Evolutionary conservation across 139 green algal genomes (phyloP), one percentile per base, ranked within the genome.

Genomic region (Volvox africanus): DNA sequence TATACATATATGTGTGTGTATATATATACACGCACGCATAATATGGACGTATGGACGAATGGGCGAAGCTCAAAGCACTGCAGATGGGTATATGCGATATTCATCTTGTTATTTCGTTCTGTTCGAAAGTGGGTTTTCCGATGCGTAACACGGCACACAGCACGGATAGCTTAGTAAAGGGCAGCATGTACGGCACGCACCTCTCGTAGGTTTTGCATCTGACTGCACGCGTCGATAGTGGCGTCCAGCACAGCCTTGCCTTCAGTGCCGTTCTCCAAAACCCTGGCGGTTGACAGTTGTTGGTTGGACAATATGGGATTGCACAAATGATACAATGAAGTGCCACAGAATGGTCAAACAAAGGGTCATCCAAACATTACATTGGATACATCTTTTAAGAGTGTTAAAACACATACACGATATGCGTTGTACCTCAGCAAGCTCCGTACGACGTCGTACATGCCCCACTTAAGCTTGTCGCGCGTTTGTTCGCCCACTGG

Each of bases 181-280:
- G 44, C 44, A 9, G 44, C 5, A 55, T 55, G 44, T 55, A 55
- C 44, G 44, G 44, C 44, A 55, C 85, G 28, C 68, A 89, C 85
- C 85, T 99, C 97, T 0, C 97, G 92, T 92, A 99, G 94, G 92
- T 99, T 99, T 93, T 99, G 96, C 88, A 96, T 95, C 35, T 94
- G 95, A 16, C 91, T 91, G 93, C 94, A 97, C 11, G 96, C 94
- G 86, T 99, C 97, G 30, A 99, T 95, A 22, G 97, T 96, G 0
- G 85, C 65, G 91, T 99, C 98, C 81, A 99, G 92, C 61, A 96
- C 91, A 3, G 87, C 87, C 94, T 99, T 98, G 91, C 92, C 95
- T 68, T 94, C 69, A 61, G 84, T 22, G 67, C 94, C 92, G 93
- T 91, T 89, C 85, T 93, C 83, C 86, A 99, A 93, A n/a, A 96